Evolutionary conservation across 2,329 filamentous ascomycete species (phyloP), one percentile per base, ranked within the genome.

Genomic region (Fusarium proliferatum): DNA sequence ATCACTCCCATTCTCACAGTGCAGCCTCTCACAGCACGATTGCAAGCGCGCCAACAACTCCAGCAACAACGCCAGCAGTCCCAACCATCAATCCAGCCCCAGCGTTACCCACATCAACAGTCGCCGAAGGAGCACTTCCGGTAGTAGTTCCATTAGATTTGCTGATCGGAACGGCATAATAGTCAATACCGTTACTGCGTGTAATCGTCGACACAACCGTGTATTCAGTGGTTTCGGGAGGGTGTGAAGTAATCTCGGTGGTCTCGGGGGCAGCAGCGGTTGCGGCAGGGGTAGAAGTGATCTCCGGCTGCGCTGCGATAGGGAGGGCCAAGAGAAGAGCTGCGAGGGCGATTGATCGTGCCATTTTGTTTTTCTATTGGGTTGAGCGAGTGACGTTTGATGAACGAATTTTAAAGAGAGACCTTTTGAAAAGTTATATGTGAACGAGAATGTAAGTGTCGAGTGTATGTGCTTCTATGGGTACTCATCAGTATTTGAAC

Each of bases 391-490:
- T 33, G 15, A 17, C 5, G 6, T 6, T 17, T 6, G 10, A 13
- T 5, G 7, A 49, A 23, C 1, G 5, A 17, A 33, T 33, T 3
- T 33, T 13, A 33, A 33, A 2, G 15, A 51, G 10, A 33, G 46
- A 23, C 21, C 3, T 2, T 9, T 8, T 2, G 3, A 5, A 33
- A 17, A 5, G 15, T 17, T 33, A 0, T 5, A 4, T 9, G 0
- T n/a, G 21, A 5, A 12, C 8, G 5, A n/a, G 28, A 49, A 33
- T 33, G 13, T 0, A n/a, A 48, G 21, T 16, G 1, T 16, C 10
- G 13, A 11, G 19, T 5, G 7, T 21, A 17, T 30, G 6, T 21
- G 6, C 3, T 48, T 8, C 3, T 11, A 21, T 6, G 2, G 3
- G 19, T 3, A 30, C 1, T 30, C 3, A 2, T 16, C 6, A 7